Base-by-base conservation (phyloP, 495 filamentous ascomycete genomes). In the Sabuloglossum arenarium region DNA sequence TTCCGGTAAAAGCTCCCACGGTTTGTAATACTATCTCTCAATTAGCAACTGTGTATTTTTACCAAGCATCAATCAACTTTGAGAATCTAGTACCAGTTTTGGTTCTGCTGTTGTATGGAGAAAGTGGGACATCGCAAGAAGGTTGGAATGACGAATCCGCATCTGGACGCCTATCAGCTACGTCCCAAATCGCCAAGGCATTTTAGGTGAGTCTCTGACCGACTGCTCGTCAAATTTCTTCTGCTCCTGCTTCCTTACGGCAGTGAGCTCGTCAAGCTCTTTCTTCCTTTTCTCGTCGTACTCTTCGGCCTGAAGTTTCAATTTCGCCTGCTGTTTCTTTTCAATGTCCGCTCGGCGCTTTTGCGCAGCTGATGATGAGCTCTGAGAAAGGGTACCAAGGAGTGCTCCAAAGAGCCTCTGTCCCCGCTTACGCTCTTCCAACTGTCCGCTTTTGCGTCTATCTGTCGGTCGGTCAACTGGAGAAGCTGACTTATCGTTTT, bases 381-480 rank as follows among this genome's bases (percentile, higher is more conserved):
- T 85, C 73, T 91, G 85, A 65, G 85, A 90, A 58, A 97, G 78
- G 54, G 88, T 90, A 65, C 82, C 87, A 61, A 95, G 72, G 61
- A 95, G 69, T 53, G 81, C 87, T 54, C 91, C 91, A 70, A 96
- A 95, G 63, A 98, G 75, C 54, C 91, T 76, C 71, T 86, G 82
- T 45, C 86, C 88, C 12, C 91, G 84, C 63, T 84, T 85, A 66
- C 82, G 87, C 64, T 96, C 89, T 59, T 94, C 87, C 56, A 78
- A 69, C 31, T 70, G 73, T 30, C 74, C 69, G 56, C 61, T 72
- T 59, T 74, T 76, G 59, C 68, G 70, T 47, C 66, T 66, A 53
- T 69, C 67, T 62, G 71, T 54, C 64, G 69, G 52, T 61, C 66
- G 56, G 1, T 57, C 55, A 27, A 37, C 53, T 30, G 52, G 23